Conservation (phyloP, 495 filamentous ascomycete genomes). For the Xylaria castorea region DNA sequence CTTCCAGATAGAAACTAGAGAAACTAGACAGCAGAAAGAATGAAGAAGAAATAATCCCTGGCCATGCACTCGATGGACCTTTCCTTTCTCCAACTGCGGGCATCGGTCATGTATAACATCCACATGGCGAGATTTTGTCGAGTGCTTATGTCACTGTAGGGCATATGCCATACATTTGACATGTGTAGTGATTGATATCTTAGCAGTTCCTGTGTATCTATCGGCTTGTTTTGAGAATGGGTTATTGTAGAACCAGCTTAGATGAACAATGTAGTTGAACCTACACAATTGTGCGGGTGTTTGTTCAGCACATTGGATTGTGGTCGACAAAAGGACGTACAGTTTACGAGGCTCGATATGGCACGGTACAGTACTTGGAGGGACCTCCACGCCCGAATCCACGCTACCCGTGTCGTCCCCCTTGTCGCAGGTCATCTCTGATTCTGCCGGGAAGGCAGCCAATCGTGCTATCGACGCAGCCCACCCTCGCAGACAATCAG, state of each 20-base stretch:
- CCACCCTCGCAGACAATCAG: slow-evolving; percentile 28
- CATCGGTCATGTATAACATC: background rate
- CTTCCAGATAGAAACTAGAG: background rate
- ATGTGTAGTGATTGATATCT: background rate
- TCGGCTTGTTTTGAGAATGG: background rate
- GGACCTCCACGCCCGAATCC: too few relatives aligned
- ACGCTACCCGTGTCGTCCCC: slow-evolving; percentile 23
- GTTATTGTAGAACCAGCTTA: background rate
- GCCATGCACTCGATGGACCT: background rate
- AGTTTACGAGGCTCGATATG: slow-evolving; percentile 7
- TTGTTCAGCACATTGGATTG: background rate
- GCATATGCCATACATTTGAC: background rate
- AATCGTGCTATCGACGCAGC: slow-evolving; percentile 23
- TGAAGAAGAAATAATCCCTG: slow-evolving; percentile 10
- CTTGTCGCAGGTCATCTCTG: slow-evolving; percentile 30
- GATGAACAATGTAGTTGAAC: background rate
- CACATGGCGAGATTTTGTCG: background rate
- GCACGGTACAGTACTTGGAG: slow-evolving; percentile 16
- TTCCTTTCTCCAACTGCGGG: background rate
- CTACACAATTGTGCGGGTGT: background rate
- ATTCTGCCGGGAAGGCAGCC: slow-evolving; percentile 30
- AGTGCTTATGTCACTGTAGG: background rate
- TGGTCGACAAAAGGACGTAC: slow-evolving; percentile 4
- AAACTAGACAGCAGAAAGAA: background rate
- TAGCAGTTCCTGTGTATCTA: background rate